Evolutionary conservation across 352 stramenopile species (phyloP).

Genomic region (Discostella stelligera): DNA sequence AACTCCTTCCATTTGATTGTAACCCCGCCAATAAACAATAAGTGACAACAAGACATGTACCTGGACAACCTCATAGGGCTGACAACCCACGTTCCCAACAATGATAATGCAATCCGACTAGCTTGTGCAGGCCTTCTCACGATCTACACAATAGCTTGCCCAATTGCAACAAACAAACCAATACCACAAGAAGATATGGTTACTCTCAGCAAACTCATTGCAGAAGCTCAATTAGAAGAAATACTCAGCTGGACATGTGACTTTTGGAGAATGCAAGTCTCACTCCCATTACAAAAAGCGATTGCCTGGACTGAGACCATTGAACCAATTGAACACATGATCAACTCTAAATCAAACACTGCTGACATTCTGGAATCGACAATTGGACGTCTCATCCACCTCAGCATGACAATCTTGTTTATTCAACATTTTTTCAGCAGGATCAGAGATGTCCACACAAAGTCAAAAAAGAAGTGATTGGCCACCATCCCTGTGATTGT

Average conservation of each 20-base stretch:
- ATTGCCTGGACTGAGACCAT: not conserved
- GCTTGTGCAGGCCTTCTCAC: not conserved
- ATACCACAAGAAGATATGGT: conserved; percentile 13
- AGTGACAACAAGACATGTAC: not conserved
- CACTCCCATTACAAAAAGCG: conserved; percentile 8
- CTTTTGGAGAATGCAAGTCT: not conserved
- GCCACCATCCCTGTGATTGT: not conserved
- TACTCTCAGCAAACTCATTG: not conserved
- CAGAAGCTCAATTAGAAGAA: conserved; percentile 3
- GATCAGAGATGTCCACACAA: not conserved
- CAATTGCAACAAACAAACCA: not conserved
- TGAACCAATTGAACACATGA: not conserved
- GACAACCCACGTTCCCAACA: not conserved
- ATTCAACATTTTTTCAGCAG: conserved; percentile 8
- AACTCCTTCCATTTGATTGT: not conserved
- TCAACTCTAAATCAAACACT: not conserved
- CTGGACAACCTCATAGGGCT: not conserved
- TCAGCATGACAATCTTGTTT: not conserved
- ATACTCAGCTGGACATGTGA: conserved; percentile 13
- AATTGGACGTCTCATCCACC: not conserved
- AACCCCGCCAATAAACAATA: not conserved
- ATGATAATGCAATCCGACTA: not conserved
- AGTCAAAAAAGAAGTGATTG: not conserved
- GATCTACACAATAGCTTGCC: not conserved
- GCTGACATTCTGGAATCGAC: not conserved